These are phyloP conservation scores for Jackrogersella minutella DNA, from an alignment of 495 filamentous ascomycete species.

Conservation along the genomic window DNA sequence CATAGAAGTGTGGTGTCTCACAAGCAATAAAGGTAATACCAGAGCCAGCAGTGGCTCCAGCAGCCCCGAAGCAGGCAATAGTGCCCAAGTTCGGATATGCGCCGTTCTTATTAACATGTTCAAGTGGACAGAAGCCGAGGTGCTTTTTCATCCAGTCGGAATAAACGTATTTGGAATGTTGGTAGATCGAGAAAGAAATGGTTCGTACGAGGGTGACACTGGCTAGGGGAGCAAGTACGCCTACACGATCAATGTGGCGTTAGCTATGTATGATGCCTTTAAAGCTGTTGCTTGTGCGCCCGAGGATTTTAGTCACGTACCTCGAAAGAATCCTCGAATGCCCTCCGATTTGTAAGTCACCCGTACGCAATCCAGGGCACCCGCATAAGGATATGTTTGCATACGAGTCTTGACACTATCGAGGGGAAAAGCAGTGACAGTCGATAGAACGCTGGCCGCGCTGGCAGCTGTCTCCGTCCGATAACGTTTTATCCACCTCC, in stretches of 20 bases:
- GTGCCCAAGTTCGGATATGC: slow-evolving; percentile 74
- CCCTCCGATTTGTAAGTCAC: slow-evolving; percentile 78
- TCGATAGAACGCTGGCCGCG: slow-evolving; percentile 75
- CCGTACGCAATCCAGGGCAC: slow-evolving; percentile 71
- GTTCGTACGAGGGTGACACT: slow-evolving; percentile 91
- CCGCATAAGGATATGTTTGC: slow-evolving; percentile 80
- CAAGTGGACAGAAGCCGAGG: slow-evolving; percentile 74
- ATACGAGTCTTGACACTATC: slow-evolving; percentile 88
- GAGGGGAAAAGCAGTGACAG: slow-evolving; percentile 76
- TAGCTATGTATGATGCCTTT: slow-evolving; percentile 37
- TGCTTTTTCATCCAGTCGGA: slow-evolving; percentile 69
- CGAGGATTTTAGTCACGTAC: slow-evolving; percentile 49
- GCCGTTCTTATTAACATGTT: slow-evolving; percentile 72
- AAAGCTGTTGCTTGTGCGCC: slow-evolving; percentile 9
- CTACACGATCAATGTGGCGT: slow-evolving; percentile 51
- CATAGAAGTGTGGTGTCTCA: slow-evolving; percentile 53
- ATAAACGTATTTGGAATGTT: slow-evolving; percentile 79
- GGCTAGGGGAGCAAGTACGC: slow-evolving; percentile 78
- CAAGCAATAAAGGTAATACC: slow-evolving; percentile 86
- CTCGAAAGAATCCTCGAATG: slow-evolving; percentile 78
- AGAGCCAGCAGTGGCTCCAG: slow-evolving; percentile 80
- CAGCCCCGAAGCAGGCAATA: slow-evolving; percentile 76
- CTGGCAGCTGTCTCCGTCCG: slow-evolving; percentile 82
- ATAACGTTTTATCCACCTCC: slow-evolving; percentile 74
- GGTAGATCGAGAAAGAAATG: slow-evolving; percentile 93